Evolutionary conservation across 2,329 filamentous ascomycete genomes (phyloP).

Genomic region (Gaeumannomyces tritici): DNA sequence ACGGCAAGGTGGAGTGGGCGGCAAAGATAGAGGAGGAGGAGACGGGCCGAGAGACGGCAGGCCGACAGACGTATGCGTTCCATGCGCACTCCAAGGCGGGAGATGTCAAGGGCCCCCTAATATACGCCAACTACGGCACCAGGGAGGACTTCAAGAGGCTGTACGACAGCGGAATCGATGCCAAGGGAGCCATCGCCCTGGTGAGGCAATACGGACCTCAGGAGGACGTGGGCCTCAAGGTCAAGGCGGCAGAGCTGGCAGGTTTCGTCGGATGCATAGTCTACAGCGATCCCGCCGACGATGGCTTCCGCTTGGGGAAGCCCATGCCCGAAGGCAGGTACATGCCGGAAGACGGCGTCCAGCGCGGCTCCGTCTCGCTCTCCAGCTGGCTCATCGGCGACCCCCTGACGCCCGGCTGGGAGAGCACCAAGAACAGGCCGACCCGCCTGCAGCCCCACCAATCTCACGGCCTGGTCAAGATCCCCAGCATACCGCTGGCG

Average conservation of each 20-base stretch:
- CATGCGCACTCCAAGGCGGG: conserved; percentile 85
- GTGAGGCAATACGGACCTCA: conserved; percentile 73
- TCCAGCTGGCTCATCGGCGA: conserved; percentile 82
- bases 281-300: conserved; percentile 82
- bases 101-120: conserved; percentile 73
- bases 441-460: conserved; percentile 58
- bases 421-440: conserved; percentile 54
- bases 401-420: conserved; percentile 82
- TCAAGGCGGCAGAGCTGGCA: conserved; percentile 80
- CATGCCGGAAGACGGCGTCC: conserved; percentile 74
- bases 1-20: conserved; percentile 58
- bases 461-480: conserved; percentile 64
- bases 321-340: conserved; percentile 67
- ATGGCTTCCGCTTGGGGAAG: conserved; percentile 67
- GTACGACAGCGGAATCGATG: conserved; percentile 59
- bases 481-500: conserved; percentile 81
- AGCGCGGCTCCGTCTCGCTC: conserved; percentile 71
- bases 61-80: conserved; percentile 67
- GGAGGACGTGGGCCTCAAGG: conserved; percentile 65
- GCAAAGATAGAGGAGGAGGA: conserved; percentile 76
- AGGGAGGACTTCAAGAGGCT: conserved; percentile 72
- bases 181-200: conserved; percentile 73
- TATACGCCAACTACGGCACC: conserved; percentile 90
- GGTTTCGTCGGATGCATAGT: conserved; percentile 84
- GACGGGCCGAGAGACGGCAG: conserved; percentile 50